Base-by-base conservation (phyloP, 257 asterid genomes). In the Solanum piurae region DNA sequence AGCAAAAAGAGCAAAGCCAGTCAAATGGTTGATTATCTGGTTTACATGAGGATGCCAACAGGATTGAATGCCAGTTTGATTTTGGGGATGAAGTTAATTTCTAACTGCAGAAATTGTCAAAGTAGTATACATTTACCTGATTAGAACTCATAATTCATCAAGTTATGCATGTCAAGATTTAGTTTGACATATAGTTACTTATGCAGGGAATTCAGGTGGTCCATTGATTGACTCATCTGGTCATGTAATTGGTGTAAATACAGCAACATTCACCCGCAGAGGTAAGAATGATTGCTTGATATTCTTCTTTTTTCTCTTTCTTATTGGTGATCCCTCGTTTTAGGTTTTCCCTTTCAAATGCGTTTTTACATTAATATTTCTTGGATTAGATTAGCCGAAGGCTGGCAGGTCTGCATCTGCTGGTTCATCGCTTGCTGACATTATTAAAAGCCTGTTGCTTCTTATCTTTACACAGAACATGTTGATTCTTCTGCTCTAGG, bases 201-300 rank as follows among this genome's bases (percentile, higher is more conserved):
- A 31, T 89, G 92, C 94, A 96, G 98, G 99, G 71, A 94, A 95
- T 89, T 95, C 98, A 2, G 98, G 99, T 29, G 98, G 98, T 12
- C 98, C 98, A 0, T 90, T 96, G 71, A 92, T 96, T 73, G 94
- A 96, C 91, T 95, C 96, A 3, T 89, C 90, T 71, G 99, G 98
- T 60, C 98, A 91, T 90, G 98, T 94, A 66, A 92, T 96, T 64
- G 99, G 99, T 79, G 95, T 95, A 16, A 96, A 96, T 87, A 95
- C 98, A 23, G 94, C 98, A 21, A 94, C 99, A 13, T 95, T 96
- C 94, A 96, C 99, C 21, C 99, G 98, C 29, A 95, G 87, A 94
- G 99, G 99, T 96, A 75, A 40, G 55, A 23, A 38, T 38, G 4
- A 23, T 23, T 38, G 29, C 37, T 34, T 73, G 46, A 33, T 71